Percentiles rank a stretch among this genome's conserved stretches.
These are phyloP conservation scores for Colletotrichum incanum DNA, from an alignment of 2,329 filamentous ascomycete species.

Conservation along the genomic window DNA sequence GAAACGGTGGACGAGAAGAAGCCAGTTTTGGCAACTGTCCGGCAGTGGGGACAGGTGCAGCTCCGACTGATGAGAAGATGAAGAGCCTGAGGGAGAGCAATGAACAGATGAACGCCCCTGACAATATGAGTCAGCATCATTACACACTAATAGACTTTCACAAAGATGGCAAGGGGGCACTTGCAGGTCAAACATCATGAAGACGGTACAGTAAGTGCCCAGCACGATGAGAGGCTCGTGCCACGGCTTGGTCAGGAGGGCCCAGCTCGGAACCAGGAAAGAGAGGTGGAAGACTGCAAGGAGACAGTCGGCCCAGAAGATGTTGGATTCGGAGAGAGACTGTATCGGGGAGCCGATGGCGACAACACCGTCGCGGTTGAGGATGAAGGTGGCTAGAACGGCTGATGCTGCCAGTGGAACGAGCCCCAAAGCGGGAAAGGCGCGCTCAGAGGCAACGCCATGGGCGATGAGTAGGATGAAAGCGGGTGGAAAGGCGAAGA, in stretches of 20 bases:
- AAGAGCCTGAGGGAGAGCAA: conserved; percentile 52
- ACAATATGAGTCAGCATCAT: background rate
- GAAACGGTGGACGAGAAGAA: conserved; percentile 18
- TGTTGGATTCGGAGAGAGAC: conserved; percentile 37
- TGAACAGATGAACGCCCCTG: conserved; percentile 33
- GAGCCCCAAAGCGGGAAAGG: conserved; percentile 44
- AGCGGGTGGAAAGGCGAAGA: conserved; percentile 44
- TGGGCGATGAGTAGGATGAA: conserved; percentile 36
- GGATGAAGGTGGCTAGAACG: conserved; percentile 33
- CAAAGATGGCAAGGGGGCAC: background rate
- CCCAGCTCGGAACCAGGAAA: conserved; percentile 44
- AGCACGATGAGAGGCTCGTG: conserved; percentile 33
- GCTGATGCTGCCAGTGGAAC: conserved; percentile 43
- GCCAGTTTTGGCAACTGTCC: conserved; percentile 9
- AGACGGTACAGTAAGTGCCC: conserved; percentile 44
- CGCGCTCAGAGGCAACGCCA: conserved; percentile 21
- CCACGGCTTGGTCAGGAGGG: conserved; percentile 8
- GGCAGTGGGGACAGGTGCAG: conserved; percentile 38
- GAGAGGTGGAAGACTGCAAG: conserved; percentile 36
- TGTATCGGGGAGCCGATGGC: conserved; percentile 45
- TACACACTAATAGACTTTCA: background rate
- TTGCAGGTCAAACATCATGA: conserved; percentile 45
- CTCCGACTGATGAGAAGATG: conserved; percentile 19
- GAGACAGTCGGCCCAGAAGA: conserved; percentile 41
- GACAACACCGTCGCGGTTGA: conserved; percentile 43